A percentile compares a stretch with the other conserved stretches of the same genome.
These are phyloP conservation scores for Cladosporium sp. DNA, from an alignment of 2,329 filamentous ascomycete genomes.

Conservation along the genomic window DNA sequence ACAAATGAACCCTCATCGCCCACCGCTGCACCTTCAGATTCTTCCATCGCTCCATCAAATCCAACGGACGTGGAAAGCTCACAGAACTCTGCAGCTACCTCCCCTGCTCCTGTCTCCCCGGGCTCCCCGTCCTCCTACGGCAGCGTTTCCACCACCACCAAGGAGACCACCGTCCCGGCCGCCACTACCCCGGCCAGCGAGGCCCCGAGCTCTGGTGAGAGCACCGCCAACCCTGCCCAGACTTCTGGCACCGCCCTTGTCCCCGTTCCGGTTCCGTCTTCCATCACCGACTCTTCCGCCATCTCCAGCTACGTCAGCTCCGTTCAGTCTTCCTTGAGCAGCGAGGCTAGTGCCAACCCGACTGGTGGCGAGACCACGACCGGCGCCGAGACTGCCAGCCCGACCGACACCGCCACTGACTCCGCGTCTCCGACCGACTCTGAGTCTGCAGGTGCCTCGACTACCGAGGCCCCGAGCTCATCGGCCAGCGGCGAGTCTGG, in stretches of 20 bases:
- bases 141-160: slow-evolving; percentile 19
- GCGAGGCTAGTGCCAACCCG: slow-evolving; percentile 12
- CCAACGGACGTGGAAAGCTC: slow-evolving; percentile 13
- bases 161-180: slow-evolving; percentile 14
- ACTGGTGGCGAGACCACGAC: background rate
- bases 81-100: slow-evolving; percentile 15
- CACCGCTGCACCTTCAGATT: slow-evolving; percentile 6
- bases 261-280: slow-evolving; percentile 12
- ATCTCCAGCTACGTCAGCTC: slow-evolving; percentile 17
- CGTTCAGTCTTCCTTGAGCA: slow-evolving; percentile 16
- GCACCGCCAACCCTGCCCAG: slow-evolving; percentile 23
- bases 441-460: slow-evolving; percentile 7
- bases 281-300: slow-evolving; percentile 20
- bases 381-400: slow-evolving; percentile 4
- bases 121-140: slow-evolving; percentile 16
- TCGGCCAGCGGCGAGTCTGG: slow-evolving; percentile 7
- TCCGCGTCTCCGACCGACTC: slow-evolving; percentile 2
- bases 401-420: slow-evolving; percentile 4
- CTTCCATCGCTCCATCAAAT: slow-evolving; percentile 3
- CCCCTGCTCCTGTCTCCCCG: slow-evolving; percentile 8
- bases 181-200: slow-evolving; percentile 16
- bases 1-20: slow-evolving; percentile 13
- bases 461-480: slow-evolving; percentile 10
- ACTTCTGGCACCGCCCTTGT: background rate
- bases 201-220: slow-evolving; percentile 21